These are phyloP conservation scores for Acanthamoeba culbertsoni DNA, from an alignment of 208 protist genomes.

Conservation along the genomic window DNA sequence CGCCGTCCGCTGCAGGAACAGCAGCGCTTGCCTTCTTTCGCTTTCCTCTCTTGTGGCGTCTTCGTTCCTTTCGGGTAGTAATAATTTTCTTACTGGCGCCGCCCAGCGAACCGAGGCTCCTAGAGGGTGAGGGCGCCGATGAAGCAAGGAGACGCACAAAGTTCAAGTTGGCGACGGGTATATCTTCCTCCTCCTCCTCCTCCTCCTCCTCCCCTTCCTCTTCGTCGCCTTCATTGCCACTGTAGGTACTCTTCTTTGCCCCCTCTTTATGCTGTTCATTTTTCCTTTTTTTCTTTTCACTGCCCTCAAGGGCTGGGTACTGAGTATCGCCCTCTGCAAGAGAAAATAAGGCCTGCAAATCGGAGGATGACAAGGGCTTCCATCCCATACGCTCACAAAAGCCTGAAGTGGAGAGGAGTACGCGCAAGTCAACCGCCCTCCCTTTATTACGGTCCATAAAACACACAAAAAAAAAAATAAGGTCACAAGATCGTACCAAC, in stretches of 20 bases:
- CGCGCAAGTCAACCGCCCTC: neutral
- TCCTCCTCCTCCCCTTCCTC: neutral
- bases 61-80: neutral
- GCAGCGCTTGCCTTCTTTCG: neutral
- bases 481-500: neutral
- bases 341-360: neutral
- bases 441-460: neutral
- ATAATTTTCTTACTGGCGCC: neutral
- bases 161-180: neutral
- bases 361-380: neutral
- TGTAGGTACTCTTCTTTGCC: neutral
- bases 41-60: neutral
- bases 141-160: neutral
- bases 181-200: neutral
- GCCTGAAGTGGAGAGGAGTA: neutral
- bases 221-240: neutral
- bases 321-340: neutral
- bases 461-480: neutral
- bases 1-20: neutral
- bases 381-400: conserved; percentile 14
- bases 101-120: neutral
- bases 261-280: neutral
- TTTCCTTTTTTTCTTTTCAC: neutral
- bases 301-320: too few relatives aligned
- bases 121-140: neutral